A percentile compares a stretch with the other conserved stretches of the same genome.
These are phyloP conservation scores for Fomes fomentarius DNA, from an alignment of 1,284 basidiomycete genomes.

Conservation along the genomic window DNA sequence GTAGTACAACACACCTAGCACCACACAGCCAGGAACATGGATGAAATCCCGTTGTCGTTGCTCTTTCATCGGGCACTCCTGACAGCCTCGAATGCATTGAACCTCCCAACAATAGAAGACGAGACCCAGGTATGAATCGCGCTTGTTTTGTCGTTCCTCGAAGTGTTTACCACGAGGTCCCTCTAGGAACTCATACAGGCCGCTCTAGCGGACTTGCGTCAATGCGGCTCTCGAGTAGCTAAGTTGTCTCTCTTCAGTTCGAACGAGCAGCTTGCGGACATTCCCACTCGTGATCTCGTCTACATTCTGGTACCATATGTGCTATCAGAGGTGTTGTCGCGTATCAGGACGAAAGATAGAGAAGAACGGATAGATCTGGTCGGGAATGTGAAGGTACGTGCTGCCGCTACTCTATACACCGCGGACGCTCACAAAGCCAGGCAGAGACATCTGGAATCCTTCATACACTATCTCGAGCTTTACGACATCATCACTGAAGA, in stretches of 20 bases:
- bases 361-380: constrained; percentile 53
- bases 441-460: constrained; percentile 63
- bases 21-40: constrained; percentile 33
- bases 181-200: constrained; percentile 60
- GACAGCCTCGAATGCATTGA: constrained; percentile 45
- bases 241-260: constrained; percentile 80
- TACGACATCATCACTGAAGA: constrained; percentile 72
- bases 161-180: constrained; percentile 1
- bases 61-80: constrained; percentile 48
- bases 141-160: too few relatives aligned
- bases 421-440: not conserved
- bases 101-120: constrained; percentile 50
- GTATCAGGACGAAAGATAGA: constrained; percentile 60
- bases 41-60: constrained; percentile 37
- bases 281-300: constrained; percentile 78
- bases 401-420: too few relatives aligned
- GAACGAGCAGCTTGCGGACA: constrained; percentile 86
- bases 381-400: constrained; percentile 19
- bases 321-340: constrained; percentile 72
- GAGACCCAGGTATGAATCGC: constrained; percentile 49
- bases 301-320: constrained; percentile 83
- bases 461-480: constrained; percentile 59
- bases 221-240: constrained; percentile 52
- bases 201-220: constrained; percentile 54
- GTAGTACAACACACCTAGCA: too few relatives aligned